These are phyloP conservation scores for Penicillium paxilli DNA, from an alignment of 495 filamentous ascomycete species.

Conservation along the genomic window DNA sequence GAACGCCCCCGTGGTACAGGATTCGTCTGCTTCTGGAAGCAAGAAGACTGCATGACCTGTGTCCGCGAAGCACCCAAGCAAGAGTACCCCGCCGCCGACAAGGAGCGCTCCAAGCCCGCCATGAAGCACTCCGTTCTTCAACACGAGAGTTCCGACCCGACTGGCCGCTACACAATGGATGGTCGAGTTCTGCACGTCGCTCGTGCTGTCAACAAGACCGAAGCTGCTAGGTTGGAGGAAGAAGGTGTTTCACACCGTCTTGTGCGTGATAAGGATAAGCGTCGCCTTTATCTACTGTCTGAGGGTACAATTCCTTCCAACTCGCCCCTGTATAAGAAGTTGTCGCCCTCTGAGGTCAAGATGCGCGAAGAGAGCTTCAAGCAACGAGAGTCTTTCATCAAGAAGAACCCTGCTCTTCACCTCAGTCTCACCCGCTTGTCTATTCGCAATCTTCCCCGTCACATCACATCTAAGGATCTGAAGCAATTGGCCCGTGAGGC, in stretches of 20 bases:
- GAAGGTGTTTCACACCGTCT: slow-evolving; percentile 63
- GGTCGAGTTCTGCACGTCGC: slow-evolving; percentile 83
- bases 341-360: slow-evolving; percentile 78
- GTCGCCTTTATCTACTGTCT: slow-evolving; percentile 83
- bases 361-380: slow-evolving; percentile 85
- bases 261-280: slow-evolving; percentile 80
- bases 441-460: slow-evolving; percentile 86
- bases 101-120: slow-evolving; percentile 37
- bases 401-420: slow-evolving; percentile 86
- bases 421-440: slow-evolving; percentile 91
- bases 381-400: slow-evolving; percentile 86
- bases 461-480: slow-evolving; percentile 81
- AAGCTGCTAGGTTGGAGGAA: slow-evolving; percentile 72
- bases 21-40: slow-evolving; percentile 89
- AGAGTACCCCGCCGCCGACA: slow-evolving; percentile 34
- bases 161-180: slow-evolving; percentile 83
- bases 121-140: slow-evolving; percentile 79
- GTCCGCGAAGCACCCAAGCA: slow-evolving; percentile 67
- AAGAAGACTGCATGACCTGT: slow-evolving; percentile 70
- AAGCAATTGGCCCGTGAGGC: slow-evolving; percentile 89
- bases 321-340: slow-evolving; percentile 69
- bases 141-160: slow-evolving; percentile 71
- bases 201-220: slow-evolving; percentile 76
- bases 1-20: slow-evolving; percentile 87
- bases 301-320: slow-evolving; percentile 78